Evolutionary conservation across 176 grass and related monocot genomes (phyloP).

Genomic region (Tuctoria greenei): DNA sequence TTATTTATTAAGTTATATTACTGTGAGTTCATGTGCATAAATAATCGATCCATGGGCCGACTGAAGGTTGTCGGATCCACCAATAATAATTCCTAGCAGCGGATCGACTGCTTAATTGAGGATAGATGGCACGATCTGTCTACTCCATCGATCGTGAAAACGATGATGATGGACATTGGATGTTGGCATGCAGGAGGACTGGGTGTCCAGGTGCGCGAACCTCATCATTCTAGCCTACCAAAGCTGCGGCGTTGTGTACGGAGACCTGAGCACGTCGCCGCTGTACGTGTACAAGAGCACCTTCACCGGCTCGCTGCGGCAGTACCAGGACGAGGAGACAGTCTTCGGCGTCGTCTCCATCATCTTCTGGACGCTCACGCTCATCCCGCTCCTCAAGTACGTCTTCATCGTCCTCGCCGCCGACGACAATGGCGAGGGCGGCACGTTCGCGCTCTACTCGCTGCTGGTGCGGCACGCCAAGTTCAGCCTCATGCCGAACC

Average conservation of each 20-base stretch:
- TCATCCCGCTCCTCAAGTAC: slow-evolving; percentile 71
- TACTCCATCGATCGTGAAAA: too few relatives aligned
- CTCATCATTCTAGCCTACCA: slow-evolving; percentile 56
- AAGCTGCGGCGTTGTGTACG: slow-evolving; percentile 71
- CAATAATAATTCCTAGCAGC: too few relatives aligned
- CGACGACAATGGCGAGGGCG: slow-evolving; percentile 63
- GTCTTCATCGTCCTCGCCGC: slow-evolving; percentile 61
- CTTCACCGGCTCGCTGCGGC: slow-evolving; percentile 43
- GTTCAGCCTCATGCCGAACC: slow-evolving; percentile 72
- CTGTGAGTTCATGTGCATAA: too few relatives aligned
- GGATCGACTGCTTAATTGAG: too few relatives aligned
- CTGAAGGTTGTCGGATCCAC: too few relatives aligned
- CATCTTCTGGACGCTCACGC: slow-evolving; percentile 65
- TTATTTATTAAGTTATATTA: too few relatives aligned
- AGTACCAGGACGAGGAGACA: slow-evolving; percentile 47
- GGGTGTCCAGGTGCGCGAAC: slow-evolving; percentile 32
- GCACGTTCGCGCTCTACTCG: slow-evolving; percentile 67
- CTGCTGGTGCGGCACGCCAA: slow-evolving; percentile 62
- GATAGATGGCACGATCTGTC: too few relatives aligned
- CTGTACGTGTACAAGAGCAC: slow-evolving; percentile 63
- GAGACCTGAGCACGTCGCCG: slow-evolving; percentile 69
- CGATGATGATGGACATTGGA: not conserved
- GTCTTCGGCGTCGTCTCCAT: slow-evolving; percentile 65
- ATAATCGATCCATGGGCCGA: too few relatives aligned
- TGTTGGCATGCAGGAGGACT: slow-evolving; percentile 28